Conservation (phyloP, 202 grass and related monocot species). For the Alloteropsis angusta region DNA sequence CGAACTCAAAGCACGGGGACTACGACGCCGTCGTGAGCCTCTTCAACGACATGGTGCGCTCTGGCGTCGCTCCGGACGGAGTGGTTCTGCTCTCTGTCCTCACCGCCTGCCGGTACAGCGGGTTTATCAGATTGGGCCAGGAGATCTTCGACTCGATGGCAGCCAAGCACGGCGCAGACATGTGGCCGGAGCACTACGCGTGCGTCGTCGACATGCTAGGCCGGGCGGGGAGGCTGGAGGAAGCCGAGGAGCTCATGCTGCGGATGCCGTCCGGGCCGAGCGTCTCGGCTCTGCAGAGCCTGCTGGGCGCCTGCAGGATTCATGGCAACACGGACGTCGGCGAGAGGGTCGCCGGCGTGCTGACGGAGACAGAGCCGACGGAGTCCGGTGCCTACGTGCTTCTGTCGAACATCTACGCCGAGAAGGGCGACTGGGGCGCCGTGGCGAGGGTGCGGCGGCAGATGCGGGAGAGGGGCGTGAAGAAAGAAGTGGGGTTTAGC, state of each 20-base stretch:
- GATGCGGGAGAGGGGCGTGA: slow-evolving; percentile 60
- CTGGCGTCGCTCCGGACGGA: slow-evolving; percentile 44
- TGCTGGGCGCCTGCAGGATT: slow-evolving; percentile 60
- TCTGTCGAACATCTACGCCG: slow-evolving; percentile 78
- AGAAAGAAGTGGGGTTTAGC: slow-evolving; percentile 77
- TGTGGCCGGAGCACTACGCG: slow-evolving; percentile 77
- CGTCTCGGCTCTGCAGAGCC: slow-evolving; percentile 70
- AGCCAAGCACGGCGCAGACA: slow-evolving; percentile 24
- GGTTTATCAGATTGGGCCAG: slow-evolving; percentile 33
- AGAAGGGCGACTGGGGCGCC: slow-evolving; percentile 56
- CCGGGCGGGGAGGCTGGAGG: slow-evolving; percentile 48
- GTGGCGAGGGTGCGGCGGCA: slow-evolving; percentile 61
- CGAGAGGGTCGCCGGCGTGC: slow-evolving; percentile 38
- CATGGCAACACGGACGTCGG: slow-evolving; percentile 50
- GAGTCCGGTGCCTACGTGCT: slow-evolving; percentile 71
- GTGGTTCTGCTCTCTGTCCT: slow-evolving; percentile 68
- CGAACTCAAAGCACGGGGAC: slow-evolving; percentile 59
- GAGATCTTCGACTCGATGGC: slow-evolving; percentile 56
- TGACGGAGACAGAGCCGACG: slow-evolving; percentile 38
- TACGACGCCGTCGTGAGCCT: slow-evolving; percentile 42
- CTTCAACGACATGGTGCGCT: slow-evolving; percentile 51
- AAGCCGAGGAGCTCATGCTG: slow-evolving; percentile 60
- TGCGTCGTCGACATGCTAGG: slow-evolving; percentile 84
- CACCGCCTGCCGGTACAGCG: slow-evolving; percentile 60
- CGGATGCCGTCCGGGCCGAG: slow-evolving; percentile 41